Conservation (phyloP, 805 yeast genomes). For the Candida golubevii region DNA sequence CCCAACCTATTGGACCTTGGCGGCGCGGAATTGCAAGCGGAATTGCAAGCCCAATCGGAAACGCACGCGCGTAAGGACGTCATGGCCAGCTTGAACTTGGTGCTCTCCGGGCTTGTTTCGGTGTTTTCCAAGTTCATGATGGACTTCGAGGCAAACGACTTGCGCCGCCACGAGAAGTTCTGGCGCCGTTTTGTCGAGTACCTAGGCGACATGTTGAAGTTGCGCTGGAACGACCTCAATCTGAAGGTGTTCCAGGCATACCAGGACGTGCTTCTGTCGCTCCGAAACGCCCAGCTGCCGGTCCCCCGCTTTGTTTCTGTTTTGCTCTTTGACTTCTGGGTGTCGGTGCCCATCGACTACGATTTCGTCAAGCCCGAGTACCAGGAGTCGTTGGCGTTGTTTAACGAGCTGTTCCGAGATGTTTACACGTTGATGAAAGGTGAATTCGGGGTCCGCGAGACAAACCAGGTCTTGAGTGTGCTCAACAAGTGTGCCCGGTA, state of each 20-base stretch:
- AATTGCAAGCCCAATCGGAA: slow-evolving; percentile 6
- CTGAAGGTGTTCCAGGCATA: slow-evolving; percentile 53
- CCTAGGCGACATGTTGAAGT: slow-evolving; percentile 35
- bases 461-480: slow-evolving; percentile 51
- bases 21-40: slow-evolving; percentile 7
- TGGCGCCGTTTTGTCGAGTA: slow-evolving; percentile 60
- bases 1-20: slow-evolving; percentile 41
- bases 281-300: slow-evolving; percentile 14
- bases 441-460: slow-evolving; percentile 29
- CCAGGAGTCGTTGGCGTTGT: slow-evolving; percentile 57
- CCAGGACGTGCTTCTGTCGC: slow-evolving; percentile 40
- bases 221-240: slow-evolving; percentile 50
- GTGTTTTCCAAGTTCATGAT: slow-evolving; percentile 53
- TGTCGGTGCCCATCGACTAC: slow-evolving; percentile 34
- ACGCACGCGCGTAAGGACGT: slow-evolving; percentile 37
- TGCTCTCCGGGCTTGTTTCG: slow-evolving; percentile 62
- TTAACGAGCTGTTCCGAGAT: slow-evolving; percentile 49
- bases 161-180: slow-evolving; percentile 23
- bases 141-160: slow-evolving; percentile 22
- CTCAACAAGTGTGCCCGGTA: slow-evolving; percentile 66
- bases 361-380: slow-evolving; percentile 43
- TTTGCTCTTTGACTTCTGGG: slow-evolving; percentile 50
- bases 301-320: slow-evolving; percentile 24
- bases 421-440: slow-evolving; percentile 37
- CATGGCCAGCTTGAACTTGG: slow-evolving; percentile 58